Base-by-base conservation (phyloP, 495 filamentous ascomycete species). In the Xylaria telfairii region DNA sequence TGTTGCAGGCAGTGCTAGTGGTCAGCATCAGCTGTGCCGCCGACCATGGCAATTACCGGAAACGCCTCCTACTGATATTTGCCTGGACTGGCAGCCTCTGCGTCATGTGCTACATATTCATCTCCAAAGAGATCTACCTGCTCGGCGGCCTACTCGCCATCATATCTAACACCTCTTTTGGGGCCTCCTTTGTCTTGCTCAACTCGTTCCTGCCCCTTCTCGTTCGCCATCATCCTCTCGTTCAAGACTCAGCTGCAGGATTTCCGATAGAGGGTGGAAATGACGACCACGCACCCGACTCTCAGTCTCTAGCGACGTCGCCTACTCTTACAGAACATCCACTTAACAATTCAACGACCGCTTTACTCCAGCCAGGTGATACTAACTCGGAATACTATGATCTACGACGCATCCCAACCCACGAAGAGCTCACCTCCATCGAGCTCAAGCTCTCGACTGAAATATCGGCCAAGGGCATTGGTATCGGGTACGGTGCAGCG, bases 21-120 rank as follows among this genome's bases (percentile, higher is more conserved):
- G 92, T 99, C 69, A 96, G 93, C 67, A 97, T 99, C 87, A 95
- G 92, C 70, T 96, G 93, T 41, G 96, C 96, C 51, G 96, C 96
- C 56, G 96, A 99, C 77, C 96, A 98, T 80, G 96, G 96, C 70
- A 92, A 91, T 63, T 97, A 95, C 81, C 90, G 96, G 70, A 99
- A 99, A 81, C 90, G 87, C 46, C 87, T 99, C 17, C 82, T 99
- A 30, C 85, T 99, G 26, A 81, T 81, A 2, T 98, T 98, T 78
- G 96, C 92, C 41, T 91, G 93, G 78, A 84, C 89, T 32, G 96
- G 96, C 39, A 90, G 94, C 68, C 79, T 91, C 44, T 87, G 90
- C 56, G 97, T 93, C 7, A 99, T 98, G 95, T 82, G 92, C 2
- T 98, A 97, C 77, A 87, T 99, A 57, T 88, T 90, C 44, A 87